Base-by-base conservation (phyloP, 805 yeast genomes). In the Geotrichum ghanense region DNA sequence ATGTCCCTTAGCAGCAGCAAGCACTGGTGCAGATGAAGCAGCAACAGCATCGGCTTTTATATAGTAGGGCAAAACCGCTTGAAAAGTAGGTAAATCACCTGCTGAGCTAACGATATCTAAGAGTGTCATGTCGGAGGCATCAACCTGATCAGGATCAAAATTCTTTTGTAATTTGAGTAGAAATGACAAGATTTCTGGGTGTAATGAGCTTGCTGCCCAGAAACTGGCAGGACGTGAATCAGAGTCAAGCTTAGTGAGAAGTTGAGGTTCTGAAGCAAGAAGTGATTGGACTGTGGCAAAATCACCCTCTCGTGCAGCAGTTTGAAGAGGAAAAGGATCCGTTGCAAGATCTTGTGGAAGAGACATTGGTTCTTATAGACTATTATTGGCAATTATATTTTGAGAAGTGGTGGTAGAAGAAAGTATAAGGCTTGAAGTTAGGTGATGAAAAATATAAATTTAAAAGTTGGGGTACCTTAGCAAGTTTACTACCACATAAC, bases 41-140 rank as follows among this genome's bases (percentile, higher is more conserved):
- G 84, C 82, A 1, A 66, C 67, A 50, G 71, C 68, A 0, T 60
- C 63, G 53, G 78, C 65, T 10, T 31, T 31, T 6, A 5, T 31
- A 19, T 31, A 31, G 17, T 31, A 31, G 10, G 37, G 37, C n/a
- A 87, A 57, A 41, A 68, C 55, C 26, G 50, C 51, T 7, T 72
- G 67, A 2, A 86, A 54, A 6, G 81, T 71, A 4, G 68, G 70
- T 20, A 69, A 54, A 55, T 78, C 75, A 0, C 96, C 95, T 2
- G 81, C 69, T 0, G 95, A 75, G 0, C 83, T 73, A 0, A 92
- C 87, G 45, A 90, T 79, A 62, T 89, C 97, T 26, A 86, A 56
- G 1, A 94, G 87, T 0, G 90, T 81, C 95, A 95, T 89, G 0
- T 95, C 95, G 9, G 89, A 71, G 17, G 74, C 80, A 60, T 89